Evolutionary conservation across 1,284 basidiomycete genomes (phyloP).

Genomic region (Cryptococcus sp.): DNA sequence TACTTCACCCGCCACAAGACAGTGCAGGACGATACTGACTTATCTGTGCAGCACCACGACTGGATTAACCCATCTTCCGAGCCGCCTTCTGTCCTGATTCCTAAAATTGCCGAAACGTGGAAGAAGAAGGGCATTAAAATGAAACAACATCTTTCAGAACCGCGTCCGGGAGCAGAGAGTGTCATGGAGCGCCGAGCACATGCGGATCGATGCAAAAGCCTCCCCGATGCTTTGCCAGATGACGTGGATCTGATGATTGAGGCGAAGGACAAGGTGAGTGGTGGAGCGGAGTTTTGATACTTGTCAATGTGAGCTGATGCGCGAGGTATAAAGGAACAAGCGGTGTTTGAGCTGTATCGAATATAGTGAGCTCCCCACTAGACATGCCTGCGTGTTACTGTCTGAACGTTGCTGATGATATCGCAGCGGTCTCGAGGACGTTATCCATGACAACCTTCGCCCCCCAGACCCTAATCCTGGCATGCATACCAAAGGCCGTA

Average conservation of each 20-base stretch:
- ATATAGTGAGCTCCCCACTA: constrained; percentile 59
- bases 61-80: constrained; percentile 58
- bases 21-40: background rate
- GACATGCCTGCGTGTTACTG: too few relatives aligned
- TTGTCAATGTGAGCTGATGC: constrained; percentile 54
- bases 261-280: constrained; percentile 37
- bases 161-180: constrained; percentile 69
- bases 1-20: too few relatives aligned
- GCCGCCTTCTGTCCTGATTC: constrained; percentile 46
- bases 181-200: constrained; percentile 83
- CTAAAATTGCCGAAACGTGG: constrained; percentile 75
- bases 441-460: constrained; percentile 62
- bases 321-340: constrained; percentile 78
- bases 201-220: constrained; percentile 59
- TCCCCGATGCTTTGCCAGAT: constrained; percentile 57
- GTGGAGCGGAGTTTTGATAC: background rate
- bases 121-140: constrained; percentile 70
- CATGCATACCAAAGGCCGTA: constrained; percentile 44
- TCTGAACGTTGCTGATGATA: too few relatives aligned
- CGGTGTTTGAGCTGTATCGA: constrained; percentile 79
- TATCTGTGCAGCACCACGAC: constrained; percentile 64
- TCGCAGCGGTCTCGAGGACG: constrained; percentile 60
- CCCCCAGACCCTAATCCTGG: constrained; percentile 55
- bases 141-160: constrained; percentile 87
- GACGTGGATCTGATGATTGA: constrained; percentile 92